phyloP scores from a whole-genome alignment of 345 rosid genomes.

The Laguncularia racemosa region DNA sequence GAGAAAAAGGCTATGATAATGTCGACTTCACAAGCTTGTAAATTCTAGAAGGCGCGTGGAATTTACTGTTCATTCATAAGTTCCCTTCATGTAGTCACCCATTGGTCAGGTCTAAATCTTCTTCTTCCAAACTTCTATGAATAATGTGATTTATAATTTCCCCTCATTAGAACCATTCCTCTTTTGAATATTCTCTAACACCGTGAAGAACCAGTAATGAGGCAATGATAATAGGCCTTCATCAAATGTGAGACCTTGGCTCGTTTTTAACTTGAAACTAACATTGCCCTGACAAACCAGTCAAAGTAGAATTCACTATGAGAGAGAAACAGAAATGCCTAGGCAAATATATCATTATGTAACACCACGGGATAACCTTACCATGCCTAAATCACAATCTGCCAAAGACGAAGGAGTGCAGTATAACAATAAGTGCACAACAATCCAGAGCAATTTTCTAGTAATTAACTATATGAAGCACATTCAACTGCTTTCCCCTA shows the following conservation, averaged over 20 bases:
- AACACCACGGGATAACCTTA: conserved; percentile 1
- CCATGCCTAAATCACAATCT: too few relatives aligned
- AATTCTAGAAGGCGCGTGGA: too few relatives aligned
- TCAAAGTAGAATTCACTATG: conserved; percentile 50
- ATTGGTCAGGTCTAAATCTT: conserved; percentile 23
- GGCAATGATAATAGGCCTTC: conserved; percentile 61
- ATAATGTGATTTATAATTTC: conserved; percentile 45
- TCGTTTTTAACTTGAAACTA: conserved; percentile 96
- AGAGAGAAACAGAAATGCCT: conserved; percentile 23
- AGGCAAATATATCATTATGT: conserved; percentile 15
- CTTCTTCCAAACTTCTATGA: conserved; percentile 75
- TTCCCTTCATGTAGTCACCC: conserved; percentile 1
- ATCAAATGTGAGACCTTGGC: conserved; percentile 84
- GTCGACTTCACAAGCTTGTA: too few relatives aligned
- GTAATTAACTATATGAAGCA: too few relatives aligned
- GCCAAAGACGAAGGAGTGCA: too few relatives aligned
- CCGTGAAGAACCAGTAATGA: conserved; percentile 52
- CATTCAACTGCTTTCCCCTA: too few relatives aligned
- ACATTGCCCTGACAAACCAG: conserved; percentile 96
- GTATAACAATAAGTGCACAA: too few relatives aligned
- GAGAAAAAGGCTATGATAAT: too few relatives aligned
- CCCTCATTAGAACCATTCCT: conserved; percentile 32
- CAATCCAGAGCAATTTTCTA: too few relatives aligned
- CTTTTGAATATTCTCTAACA: conserved; percentile 8
- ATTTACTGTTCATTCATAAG: too few relatives aligned